Percentiles rank a stretch among this genome's conserved stretches.
These are phyloP conservation scores for Abelmoschus esculentus DNA, from an alignment of 345 rosid genomes.

Conservation along the genomic window DNA sequence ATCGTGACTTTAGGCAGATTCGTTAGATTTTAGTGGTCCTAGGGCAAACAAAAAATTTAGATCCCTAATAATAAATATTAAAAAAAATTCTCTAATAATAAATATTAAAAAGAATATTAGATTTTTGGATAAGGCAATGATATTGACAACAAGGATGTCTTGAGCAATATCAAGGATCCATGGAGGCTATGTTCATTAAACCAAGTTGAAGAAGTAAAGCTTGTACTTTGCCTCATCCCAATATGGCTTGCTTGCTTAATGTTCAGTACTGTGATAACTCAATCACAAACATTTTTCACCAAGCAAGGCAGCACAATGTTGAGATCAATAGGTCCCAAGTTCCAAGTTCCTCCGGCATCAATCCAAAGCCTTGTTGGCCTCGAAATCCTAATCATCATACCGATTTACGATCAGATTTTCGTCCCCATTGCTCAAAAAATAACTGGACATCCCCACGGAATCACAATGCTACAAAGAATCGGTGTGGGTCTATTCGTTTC, in stretches of 20 bases:
- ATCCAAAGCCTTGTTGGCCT: conserved; percentile 51
- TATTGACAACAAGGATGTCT: conserved; percentile 44
- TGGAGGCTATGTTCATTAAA: conserved; percentile 67
- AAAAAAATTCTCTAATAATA: no score
- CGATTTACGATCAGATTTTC: conserved; percentile 19
- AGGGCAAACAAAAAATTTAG: no score
- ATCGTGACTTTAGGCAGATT: no score
- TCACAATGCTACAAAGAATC: conserved; percentile 70
- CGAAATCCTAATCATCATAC: conserved; percentile 43
- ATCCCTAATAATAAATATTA: no score
- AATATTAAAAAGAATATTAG: no score
- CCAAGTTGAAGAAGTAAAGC: conserved; percentile 86
- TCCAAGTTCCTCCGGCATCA: conserved; percentile 58
- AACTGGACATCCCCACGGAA: conserved; percentile 55
- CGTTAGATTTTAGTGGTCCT: no score
- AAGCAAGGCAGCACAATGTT: conserved; percentile 71
- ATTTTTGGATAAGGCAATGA: conserved; percentile 66
- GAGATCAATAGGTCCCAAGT: conserved; percentile 42
- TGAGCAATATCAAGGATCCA: conserved; percentile 35
- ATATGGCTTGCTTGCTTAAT: conserved; percentile 50
- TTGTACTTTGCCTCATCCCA: conserved; percentile 11
- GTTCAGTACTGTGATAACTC: conserved; percentile 48
- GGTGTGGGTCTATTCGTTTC: conserved; percentile 62
- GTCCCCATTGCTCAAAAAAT: conserved; percentile 32
- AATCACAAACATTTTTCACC: conserved; percentile 60